Conservation (phyloP, 2,329 filamentous ascomycete species). For the Cladobotryum protrusum region DNA sequence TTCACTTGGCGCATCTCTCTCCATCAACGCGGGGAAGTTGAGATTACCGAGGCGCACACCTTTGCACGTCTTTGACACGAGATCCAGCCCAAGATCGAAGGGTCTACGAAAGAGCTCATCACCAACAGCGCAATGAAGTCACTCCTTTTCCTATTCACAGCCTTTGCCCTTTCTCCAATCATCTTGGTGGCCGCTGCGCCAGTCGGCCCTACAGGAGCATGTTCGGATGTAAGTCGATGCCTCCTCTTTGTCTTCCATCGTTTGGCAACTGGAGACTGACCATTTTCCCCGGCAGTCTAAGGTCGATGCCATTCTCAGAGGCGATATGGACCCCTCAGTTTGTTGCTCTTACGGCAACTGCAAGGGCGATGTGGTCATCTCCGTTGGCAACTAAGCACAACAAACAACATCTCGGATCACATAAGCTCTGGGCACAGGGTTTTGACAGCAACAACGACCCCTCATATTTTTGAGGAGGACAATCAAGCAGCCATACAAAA, state of each 20-base stretch:
- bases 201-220: slow-evolving; percentile 29
- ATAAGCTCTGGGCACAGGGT: too few relatives aligned
- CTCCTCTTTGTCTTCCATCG: neutral
- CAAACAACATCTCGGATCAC: neutral
- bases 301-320: slow-evolving; percentile 40
- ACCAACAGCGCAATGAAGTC: slow-evolving; percentile 4
- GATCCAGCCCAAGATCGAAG: too few relatives aligned
- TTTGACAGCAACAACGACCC: too few relatives aligned
- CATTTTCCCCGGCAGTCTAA: slow-evolving; percentile 21
- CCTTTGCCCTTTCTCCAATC: slow-evolving; percentile 11
- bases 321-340: slow-evolving; percentile 39
- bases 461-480: too few relatives aligned
- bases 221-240: slow-evolving; percentile 24
- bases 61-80: too few relatives aligned
- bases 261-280: neutral
- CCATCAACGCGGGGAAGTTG: too few relatives aligned
- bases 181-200: slow-evolving; percentile 19
- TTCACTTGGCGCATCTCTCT: too few relatives aligned
- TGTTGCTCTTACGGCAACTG: slow-evolving; percentile 51
- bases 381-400: slow-evolving; percentile 30
- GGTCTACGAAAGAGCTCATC: too few relatives aligned
- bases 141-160: neutral
- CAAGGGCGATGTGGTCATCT: slow-evolving; percentile 43
- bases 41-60: too few relatives aligned
- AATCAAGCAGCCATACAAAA: neutral